phyloP scores from a whole-genome alignment of 345 rosid genomes.

The Salix suchowensis region DNA sequence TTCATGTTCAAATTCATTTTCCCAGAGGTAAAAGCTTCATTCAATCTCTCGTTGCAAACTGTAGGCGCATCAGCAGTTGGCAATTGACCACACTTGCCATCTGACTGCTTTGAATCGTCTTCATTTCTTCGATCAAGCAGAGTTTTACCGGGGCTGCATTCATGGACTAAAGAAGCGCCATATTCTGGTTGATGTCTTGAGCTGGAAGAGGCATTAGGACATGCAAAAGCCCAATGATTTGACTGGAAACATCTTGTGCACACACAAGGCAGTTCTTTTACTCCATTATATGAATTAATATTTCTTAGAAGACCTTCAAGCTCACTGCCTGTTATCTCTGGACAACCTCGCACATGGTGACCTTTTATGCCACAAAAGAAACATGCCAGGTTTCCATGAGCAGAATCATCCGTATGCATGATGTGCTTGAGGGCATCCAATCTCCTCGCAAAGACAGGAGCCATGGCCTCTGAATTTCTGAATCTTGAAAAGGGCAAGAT shows the following conservation, averaged over 20 bases:
- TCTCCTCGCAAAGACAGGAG: constrained; percentile 63
- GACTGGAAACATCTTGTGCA: constrained; percentile 68
- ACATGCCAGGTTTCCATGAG: constrained; percentile 37
- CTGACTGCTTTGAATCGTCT: constrained; percentile 5
- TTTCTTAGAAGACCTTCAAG: constrained; percentile 50
- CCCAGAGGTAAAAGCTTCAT: constrained; percentile 21
- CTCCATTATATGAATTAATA: constrained; percentile 31
- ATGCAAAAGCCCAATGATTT: constrained; percentile 74
- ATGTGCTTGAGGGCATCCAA: constrained; percentile 67
- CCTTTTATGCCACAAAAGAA: constrained; percentile 71
- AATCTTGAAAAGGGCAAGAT: constrained; percentile 32
- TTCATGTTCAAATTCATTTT: constrained; percentile 6
- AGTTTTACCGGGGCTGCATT: constrained; percentile 11
- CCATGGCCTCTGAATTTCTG: constrained; percentile 55
- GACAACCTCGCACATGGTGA: constrained; percentile 57
- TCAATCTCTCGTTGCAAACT: constrained; percentile 7
- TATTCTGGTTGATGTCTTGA: constrained; percentile 8
- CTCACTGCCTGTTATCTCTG: constrained; percentile 54
- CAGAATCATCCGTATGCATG: constrained; percentile 26
- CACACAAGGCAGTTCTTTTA: constrained; percentile 38
- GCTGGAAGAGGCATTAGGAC: constrained; percentile 42
- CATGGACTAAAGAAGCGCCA: constrained; percentile 14
- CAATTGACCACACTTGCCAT: constrained; percentile 1
- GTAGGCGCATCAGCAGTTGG: constrained; percentile 6
- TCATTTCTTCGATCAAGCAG: constrained; percentile 25